A percentile compares a stretch with the other conserved stretches of the same genome.
phyloP scores from a whole-genome alignment of 192 early-diverging fungal species.

The Coemansia sp. region DNA sequence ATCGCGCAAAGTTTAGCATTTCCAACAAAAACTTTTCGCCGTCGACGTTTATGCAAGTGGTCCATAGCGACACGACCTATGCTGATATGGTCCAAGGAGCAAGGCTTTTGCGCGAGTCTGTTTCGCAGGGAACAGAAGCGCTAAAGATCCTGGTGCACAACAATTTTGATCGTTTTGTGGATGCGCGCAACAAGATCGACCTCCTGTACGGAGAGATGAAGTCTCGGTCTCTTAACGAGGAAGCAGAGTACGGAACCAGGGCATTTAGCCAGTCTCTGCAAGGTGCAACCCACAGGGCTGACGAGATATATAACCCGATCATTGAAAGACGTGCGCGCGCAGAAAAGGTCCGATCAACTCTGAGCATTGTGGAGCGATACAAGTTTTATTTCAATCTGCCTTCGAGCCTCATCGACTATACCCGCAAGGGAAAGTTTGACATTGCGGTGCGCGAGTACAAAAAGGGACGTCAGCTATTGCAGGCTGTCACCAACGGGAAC shows the following conservation, averaged over 20 bases:
- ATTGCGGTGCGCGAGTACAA: slow-evolving; percentile 93
- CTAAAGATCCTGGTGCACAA: slow-evolving; percentile 89
- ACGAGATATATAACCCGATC: slow-evolving; percentile 84
- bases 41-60: slow-evolving; percentile 72
- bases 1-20: slow-evolving; percentile 52
- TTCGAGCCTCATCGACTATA: slow-evolving; percentile 78
- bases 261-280: slow-evolving; percentile 69
- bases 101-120: slow-evolving; percentile 67
- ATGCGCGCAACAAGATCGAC: slow-evolving; percentile 93
- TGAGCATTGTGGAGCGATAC: slow-evolving; percentile 91
- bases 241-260: slow-evolving; percentile 78
- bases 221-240: slow-evolving; percentile 75
- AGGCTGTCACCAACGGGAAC: slow-evolving; percentile 54
- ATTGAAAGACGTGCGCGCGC: slow-evolving; percentile 81
- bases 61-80: slow-evolving; percentile 86
- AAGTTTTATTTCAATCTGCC: slow-evolving; percentile 98
- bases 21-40: slow-evolving; percentile 66
- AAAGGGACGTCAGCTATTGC: slow-evolving; percentile 85
- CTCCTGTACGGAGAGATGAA: slow-evolving; percentile 93
- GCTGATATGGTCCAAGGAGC: slow-evolving; percentile 79
- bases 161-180: slow-evolving; percentile 97
- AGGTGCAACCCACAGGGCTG: slow-evolving; percentile 68
- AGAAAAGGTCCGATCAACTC: slow-evolving; percentile 87
- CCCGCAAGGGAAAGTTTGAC: slow-evolving; percentile 86
- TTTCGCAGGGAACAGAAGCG: slow-evolving; percentile 82